Conservation (phyloP, 2,329 filamentous ascomycete genomes). For the Arthrocladium fulminans region DNA sequence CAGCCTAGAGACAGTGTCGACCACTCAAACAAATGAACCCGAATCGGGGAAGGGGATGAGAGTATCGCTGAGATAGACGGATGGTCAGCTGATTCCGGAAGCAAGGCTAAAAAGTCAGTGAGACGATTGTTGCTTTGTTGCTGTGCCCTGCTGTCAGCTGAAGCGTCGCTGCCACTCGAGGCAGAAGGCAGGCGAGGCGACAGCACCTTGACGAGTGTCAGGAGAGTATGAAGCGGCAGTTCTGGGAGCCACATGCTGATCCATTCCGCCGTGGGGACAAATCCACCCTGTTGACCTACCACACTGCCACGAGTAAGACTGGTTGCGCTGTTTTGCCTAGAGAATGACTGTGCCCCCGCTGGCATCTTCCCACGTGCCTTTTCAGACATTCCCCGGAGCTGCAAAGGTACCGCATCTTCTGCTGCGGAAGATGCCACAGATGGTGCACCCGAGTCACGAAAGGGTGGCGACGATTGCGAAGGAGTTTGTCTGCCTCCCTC, state of each 20-base stretch:
- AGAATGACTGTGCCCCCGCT: slow-evolving; percentile 70
- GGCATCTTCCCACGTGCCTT: slow-evolving; percentile 96
- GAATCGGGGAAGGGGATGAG: slow-evolving; percentile 60
- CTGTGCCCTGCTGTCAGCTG: slow-evolving; percentile 15
- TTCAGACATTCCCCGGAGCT: slow-evolving; percentile 88
- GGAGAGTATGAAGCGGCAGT: slow-evolving; percentile 75
- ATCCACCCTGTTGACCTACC: slow-evolving; percentile 53
- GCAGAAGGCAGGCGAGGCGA: slow-evolving; percentile 41
- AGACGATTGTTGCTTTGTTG: slow-evolving; percentile 30
- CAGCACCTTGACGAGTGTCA: slow-evolving; percentile 62
- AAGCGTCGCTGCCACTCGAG: slow-evolving; percentile 36
- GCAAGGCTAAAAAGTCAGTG: slow-evolving; percentile 34
- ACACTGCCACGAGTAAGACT: slow-evolving; percentile 63
- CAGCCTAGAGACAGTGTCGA: slow-evolving; percentile 80
- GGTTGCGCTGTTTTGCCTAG: slow-evolving; percentile 78
- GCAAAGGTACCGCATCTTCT: slow-evolving; percentile 72
- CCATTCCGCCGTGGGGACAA: slow-evolving; percentile 72
- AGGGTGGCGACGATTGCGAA: slow-evolving; percentile 48
- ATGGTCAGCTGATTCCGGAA: slow-evolving; percentile 37
- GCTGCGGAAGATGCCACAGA: slow-evolving; percentile 58
- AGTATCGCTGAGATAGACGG: slow-evolving; percentile 58
- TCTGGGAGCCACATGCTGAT: slow-evolving; percentile 92
- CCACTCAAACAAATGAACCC: slow-evolving; percentile 91
- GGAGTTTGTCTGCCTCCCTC: slow-evolving; percentile 49
- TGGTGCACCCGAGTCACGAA: slow-evolving; percentile 49